Percentiles rank a stretch among this genome's conserved stretches.
Evolutionary conservation across 2,329 filamentous ascomycete genomes (phyloP).

Genomic region (Arthrobotrys pseudoclavata): DNA sequence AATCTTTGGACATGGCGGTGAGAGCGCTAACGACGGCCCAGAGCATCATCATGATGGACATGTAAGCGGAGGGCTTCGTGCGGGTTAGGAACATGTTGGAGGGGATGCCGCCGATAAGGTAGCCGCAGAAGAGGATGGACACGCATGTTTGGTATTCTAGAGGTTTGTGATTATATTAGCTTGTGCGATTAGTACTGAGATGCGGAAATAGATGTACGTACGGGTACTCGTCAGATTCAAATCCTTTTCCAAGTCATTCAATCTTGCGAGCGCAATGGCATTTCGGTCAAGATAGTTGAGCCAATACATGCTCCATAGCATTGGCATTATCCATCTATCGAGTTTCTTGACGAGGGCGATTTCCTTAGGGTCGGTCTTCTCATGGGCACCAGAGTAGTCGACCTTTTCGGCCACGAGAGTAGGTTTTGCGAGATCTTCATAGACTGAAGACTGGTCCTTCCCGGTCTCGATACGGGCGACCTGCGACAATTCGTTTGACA

Average conservation of each 20-base stretch:
- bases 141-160: constrained; percentile 68
- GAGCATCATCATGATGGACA: constrained; percentile 65
- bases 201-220: constrained; percentile 9
- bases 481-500: constrained; percentile 20
- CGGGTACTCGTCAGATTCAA: constrained; percentile 67
- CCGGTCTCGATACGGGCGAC: constrained; percentile 18
- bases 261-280: constrained; percentile 69
- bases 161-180: not conserved
- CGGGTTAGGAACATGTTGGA: constrained; percentile 66
- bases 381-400: constrained; percentile 67
- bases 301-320: constrained; percentile 68
- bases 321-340: constrained; percentile 66
- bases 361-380: constrained; percentile 66
- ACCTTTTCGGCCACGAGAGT: constrained; percentile 40
- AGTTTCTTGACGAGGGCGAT: constrained; percentile 66
- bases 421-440: constrained; percentile 19
- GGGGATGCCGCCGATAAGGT: constrained; percentile 64
- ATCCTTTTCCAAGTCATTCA: constrained; percentile 67
- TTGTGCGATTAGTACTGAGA: not conserved
- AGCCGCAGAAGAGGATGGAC: constrained; percentile 66
- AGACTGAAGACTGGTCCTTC: constrained; percentile 10
- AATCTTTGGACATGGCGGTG: constrained; percentile 67
- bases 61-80: constrained; percentile 64
- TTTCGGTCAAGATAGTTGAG: constrained; percentile 69
- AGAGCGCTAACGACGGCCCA: constrained; percentile 68